A percentile compares a stretch with the other conserved stretches of the same genome.
phyloP scores from a whole-genome alignment of 106 monocot species.

The Iris macrosiphon region DNA sequence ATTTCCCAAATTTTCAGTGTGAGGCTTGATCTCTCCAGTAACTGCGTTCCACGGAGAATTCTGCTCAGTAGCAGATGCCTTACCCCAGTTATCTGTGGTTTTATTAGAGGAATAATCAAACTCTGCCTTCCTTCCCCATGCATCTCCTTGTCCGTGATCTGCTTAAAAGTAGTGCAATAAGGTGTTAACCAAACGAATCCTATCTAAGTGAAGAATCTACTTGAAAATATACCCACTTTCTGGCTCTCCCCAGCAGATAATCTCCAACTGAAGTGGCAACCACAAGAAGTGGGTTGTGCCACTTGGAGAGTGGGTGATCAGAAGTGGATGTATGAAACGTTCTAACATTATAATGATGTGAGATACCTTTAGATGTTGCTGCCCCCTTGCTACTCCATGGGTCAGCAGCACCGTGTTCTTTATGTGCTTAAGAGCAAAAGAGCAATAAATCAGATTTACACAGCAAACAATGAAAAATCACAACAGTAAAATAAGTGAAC shows the following conservation, averaged over 20 bases:
- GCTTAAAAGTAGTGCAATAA: background rate
- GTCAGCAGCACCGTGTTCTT: constrained; percentile 1
- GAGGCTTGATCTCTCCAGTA: too few species aligned
- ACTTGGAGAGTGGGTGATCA: too few species aligned
- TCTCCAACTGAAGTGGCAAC: too few species aligned
- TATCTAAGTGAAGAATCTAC: too few species aligned
- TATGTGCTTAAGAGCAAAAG: background rate
- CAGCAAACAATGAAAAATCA: background rate
- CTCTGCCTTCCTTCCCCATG: background rate
- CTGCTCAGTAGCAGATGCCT: background rate
- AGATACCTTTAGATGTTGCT: background rate
- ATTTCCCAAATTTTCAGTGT: too few species aligned
- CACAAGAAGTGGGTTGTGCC: too few species aligned
- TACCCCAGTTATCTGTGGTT: background rate
- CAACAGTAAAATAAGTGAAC: background rate
- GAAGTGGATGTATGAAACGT: too few species aligned
- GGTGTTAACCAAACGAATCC: too few species aligned
- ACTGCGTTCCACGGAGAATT: background rate
- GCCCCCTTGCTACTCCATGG: constrained; percentile 3
- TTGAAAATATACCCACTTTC: too few species aligned
- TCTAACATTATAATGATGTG: too few species aligned
- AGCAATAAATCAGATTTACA: background rate
- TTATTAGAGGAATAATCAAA: background rate
- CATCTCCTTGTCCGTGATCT: background rate
- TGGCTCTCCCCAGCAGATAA: too few species aligned